Conservation (phyloP, 2,329 filamentous ascomycete species). For the Aaosphaeria arxii region DNA sequence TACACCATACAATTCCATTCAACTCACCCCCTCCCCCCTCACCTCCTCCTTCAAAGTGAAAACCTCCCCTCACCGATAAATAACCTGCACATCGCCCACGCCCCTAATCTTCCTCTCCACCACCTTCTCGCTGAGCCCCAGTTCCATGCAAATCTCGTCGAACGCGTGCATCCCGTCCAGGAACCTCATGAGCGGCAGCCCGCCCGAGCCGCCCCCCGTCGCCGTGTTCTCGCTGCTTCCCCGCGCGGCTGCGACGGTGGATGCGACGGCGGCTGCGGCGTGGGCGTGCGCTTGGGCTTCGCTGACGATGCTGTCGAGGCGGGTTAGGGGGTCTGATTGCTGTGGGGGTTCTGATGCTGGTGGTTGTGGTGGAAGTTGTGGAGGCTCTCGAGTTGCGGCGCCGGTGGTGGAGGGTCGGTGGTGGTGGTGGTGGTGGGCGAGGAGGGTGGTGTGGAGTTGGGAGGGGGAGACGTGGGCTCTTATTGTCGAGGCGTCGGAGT, state of each 20-base stretch:
- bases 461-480: not conserved
- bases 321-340: constrained; percentile 7
- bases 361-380: constrained; percentile 8
- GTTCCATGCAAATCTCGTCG: constrained; percentile 79
- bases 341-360: constrained; percentile 2
- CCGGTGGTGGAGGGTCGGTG: not conserved
- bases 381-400: not conserved
- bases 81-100: constrained; percentile 31
- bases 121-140: constrained; percentile 66
- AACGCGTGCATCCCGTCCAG: constrained; percentile 73
- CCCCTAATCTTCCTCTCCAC: constrained; percentile 65
- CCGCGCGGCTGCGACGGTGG: not conserved
- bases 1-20: no score
- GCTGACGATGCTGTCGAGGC: constrained; percentile 4
- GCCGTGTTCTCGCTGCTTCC: not conserved
- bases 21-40: no score
- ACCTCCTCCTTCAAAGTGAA: no score
- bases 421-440: not conserved
- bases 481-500: not conserved
- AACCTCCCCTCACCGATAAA: constrained; percentile 14
- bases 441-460: not conserved
- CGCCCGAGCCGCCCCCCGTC: constrained; percentile 13
- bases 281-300: not conserved
- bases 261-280: not conserved
- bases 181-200: constrained; percentile 59